Evolutionary conservation across 768 basidiomycete genomes (phyloP).

Genomic region (Pulveroboletus sp.): DNA sequence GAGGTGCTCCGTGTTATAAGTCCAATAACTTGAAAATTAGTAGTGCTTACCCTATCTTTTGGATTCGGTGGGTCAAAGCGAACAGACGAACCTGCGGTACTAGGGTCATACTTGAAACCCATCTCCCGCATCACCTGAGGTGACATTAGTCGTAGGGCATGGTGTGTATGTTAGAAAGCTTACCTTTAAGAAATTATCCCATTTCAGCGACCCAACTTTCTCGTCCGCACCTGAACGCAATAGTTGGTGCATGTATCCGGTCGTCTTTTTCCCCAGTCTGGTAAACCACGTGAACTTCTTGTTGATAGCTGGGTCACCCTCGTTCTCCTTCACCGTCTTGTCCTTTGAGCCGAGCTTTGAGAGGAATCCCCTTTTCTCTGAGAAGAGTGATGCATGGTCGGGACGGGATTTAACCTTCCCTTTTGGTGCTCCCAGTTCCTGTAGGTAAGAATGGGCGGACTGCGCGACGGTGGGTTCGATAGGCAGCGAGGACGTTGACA

Average conservation of each 20-base stretch:
- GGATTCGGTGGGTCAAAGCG: constrained; percentile 71
- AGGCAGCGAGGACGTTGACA: constrained; percentile 40
- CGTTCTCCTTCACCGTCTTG: constrained; percentile 33
- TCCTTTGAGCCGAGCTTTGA: constrained; percentile 40
- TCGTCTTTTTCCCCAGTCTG: constrained; percentile 55
- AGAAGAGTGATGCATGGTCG: constrained; percentile 49
- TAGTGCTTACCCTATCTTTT: constrained; percentile 38
- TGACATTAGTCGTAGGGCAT: neutral
- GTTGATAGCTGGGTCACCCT: constrained; percentile 12
- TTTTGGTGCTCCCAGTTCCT: constrained; percentile 48
- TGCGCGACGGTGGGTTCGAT: constrained; percentile 52
- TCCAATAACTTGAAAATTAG: neutral
- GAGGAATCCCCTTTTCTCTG: constrained; percentile 44
- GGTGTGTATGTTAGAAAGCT: neutral
- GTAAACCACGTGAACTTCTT: constrained; percentile 53
- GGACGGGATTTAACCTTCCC: constrained; percentile 68
- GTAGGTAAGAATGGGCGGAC: constrained; percentile 67
- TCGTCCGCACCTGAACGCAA: constrained; percentile 53
- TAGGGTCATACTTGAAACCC: constrained; percentile 70
- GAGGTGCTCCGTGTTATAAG: neutral
- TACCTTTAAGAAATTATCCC: constrained; percentile 77
- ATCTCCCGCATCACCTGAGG: constrained; percentile 69
- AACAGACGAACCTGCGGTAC: constrained; percentile 78
- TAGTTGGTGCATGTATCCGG: constrained; percentile 58
- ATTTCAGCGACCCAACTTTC: constrained; percentile 63